Percentiles rank a stretch among this genome's conserved stretches.
phyloP scores from a whole-genome alignment of 1,284 basidiomycete species.

The Cutaneotrichosporon spelunceum region DNA sequence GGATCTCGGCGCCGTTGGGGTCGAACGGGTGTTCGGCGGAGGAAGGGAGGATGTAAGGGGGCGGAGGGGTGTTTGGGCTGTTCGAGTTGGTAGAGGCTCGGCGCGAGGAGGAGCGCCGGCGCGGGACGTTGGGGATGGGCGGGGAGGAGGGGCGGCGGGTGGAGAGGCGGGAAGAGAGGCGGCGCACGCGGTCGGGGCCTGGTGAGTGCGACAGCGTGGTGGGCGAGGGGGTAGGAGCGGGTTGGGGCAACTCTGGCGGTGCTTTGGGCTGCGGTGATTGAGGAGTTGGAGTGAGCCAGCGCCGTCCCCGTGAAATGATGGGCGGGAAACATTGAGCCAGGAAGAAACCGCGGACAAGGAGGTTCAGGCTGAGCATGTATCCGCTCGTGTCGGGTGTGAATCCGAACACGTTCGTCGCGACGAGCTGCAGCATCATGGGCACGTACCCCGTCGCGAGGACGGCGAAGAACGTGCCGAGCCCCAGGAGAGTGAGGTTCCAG shows the following conservation, averaged over 20 bases:
- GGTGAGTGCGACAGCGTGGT: neutral
- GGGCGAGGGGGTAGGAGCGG: neutral
- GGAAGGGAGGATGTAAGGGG: neutral
- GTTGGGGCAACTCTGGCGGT: neutral
- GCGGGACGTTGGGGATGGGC: constrained; percentile 8
- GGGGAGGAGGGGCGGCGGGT: constrained; percentile 1
- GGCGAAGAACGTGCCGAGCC: constrained; percentile 41
- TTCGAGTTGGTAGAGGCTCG: neutral
- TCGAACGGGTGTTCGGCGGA: constrained; percentile 26
- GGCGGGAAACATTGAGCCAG: constrained; percentile 43
- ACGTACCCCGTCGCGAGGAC: constrained; percentile 49
- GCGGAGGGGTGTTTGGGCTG: neutral
- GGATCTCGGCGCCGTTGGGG: constrained; percentile 27
- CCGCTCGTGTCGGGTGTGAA: constrained; percentile 40
- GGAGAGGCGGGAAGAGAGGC: neutral
- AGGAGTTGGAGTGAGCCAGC: constrained; percentile 10
- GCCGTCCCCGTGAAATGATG: constrained; percentile 41
- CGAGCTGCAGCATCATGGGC: constrained; percentile 44
- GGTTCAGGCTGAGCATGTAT: constrained; percentile 37
- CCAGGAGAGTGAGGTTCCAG: constrained; percentile 44
- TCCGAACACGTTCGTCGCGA: constrained; percentile 41
- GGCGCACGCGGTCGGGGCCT: neutral
- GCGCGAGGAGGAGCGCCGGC: neutral
- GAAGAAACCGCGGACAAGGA: constrained; percentile 44
- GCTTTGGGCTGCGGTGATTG: neutral